Conservation (phyloP, 2,329 filamentous ascomycete genomes). For the Lecanicillium sp. region DNA sequence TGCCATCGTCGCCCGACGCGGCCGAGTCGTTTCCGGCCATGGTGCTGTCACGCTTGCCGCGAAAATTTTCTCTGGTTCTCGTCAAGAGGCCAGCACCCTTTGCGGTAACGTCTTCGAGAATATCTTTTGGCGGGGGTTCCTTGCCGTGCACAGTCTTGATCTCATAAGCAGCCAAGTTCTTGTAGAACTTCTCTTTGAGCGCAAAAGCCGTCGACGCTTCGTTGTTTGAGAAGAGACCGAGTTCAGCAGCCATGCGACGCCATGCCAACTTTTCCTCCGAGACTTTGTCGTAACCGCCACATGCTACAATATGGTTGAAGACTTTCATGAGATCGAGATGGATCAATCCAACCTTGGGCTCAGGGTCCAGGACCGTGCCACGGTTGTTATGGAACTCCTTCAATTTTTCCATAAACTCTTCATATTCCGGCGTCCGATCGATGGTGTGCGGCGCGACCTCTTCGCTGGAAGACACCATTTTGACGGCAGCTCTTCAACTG, state of each 20-base stretch:
- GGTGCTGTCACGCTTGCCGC: constrained; percentile 39
- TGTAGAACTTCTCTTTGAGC: constrained; percentile 84
- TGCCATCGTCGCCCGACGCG: constrained; percentile 54
- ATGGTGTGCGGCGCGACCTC: constrained; percentile 40
- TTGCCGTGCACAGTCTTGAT: constrained; percentile 71
- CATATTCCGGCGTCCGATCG: constrained; percentile 63
- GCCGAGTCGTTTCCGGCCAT: constrained; percentile 52
- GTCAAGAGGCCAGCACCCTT: constrained; percentile 76
- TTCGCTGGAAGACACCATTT: constrained; percentile 30
- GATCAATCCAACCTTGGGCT: constrained; percentile 73
- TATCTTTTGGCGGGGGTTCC: constrained; percentile 81
- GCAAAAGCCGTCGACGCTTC: constrained; percentile 79
- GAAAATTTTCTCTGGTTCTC: constrained; percentile 72
- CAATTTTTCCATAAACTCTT: constrained; percentile 70
- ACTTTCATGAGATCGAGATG: constrained; percentile 73
- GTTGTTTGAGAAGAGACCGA: constrained; percentile 68
- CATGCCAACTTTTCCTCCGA: constrained; percentile 80
- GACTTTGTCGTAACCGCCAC: constrained; percentile 81
- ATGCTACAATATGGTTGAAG: constrained; percentile 68
- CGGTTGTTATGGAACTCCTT: constrained; percentile 70
- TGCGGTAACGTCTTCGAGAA: constrained; percentile 79
- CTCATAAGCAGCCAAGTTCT: constrained; percentile 81
- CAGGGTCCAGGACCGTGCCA: constrained; percentile 71
- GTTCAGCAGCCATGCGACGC: constrained; percentile 71
- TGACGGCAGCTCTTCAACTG: constrained; percentile 11